phyloP scores from a whole-genome alignment of 225 moss, liverwort and hornwort genomes.

The Ulota crispa region DNA sequence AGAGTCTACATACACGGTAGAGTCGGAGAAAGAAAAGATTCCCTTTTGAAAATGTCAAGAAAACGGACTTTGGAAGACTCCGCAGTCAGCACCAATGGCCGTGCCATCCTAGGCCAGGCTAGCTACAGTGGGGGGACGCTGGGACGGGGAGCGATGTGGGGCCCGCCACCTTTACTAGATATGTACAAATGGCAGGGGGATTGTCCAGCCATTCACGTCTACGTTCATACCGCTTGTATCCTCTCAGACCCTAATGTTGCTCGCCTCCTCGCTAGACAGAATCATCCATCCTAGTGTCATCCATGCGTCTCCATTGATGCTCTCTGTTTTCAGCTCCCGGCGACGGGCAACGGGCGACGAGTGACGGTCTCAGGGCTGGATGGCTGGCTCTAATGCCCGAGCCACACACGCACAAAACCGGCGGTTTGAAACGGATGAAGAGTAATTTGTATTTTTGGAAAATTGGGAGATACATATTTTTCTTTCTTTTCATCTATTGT shows the following conservation, averaged over 20 bases:
- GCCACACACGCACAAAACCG: no score
- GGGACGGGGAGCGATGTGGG: no score
- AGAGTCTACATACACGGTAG: not conserved
- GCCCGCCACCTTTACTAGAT: not conserved
- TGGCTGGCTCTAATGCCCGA: no score
- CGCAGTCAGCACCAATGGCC: not conserved
- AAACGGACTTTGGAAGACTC: constrained; percentile 12
- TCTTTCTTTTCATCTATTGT: no score
- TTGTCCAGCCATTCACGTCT: not conserved
- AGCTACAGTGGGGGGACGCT: no score
- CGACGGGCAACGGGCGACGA: no score
- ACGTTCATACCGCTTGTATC: constrained; percentile 16
- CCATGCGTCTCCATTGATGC: not conserved
- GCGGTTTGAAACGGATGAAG: no score
- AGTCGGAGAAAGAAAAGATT: not conserved
- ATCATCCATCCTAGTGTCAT: not conserved
- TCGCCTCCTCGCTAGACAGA: no score
- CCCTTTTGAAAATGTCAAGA: constrained; percentile 35
- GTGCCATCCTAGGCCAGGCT: no score
- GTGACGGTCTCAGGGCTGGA: no score
- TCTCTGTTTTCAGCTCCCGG: not conserved
- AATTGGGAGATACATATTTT: no score
- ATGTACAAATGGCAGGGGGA: constrained; percentile 14
- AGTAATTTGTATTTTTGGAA: no score
- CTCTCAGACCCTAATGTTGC: not conserved